Base-by-base conservation (phyloP, 2,329 filamentous ascomycete genomes). In the Akanthomyces dipterigenus region DNA sequence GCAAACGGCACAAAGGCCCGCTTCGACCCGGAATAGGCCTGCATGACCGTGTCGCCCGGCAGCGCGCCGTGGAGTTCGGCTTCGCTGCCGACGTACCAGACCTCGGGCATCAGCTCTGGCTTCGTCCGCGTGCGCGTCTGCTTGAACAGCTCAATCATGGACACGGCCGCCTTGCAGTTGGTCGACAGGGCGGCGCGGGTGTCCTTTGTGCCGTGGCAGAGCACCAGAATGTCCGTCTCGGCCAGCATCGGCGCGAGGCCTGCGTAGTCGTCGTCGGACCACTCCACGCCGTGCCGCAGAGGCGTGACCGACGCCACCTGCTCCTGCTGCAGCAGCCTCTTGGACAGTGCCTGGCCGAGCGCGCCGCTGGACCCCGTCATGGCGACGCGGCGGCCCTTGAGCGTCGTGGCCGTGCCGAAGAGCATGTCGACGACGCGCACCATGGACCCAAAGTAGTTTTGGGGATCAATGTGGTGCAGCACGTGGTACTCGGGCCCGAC, bases 21-120 rank as follows among this genome's bases (percentile, higher is more conserved):
- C 46, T 65, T 66, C 6, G 62, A 65, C 3, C 53, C 50, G 2
- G 60, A 59, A 61, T 67, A 67, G 5, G 9, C 45, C 18, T 62
- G 28, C 64, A 65, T 64, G 53, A 34, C 50, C 7, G 12, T 16
- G 20, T 59, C 60, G n/a, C 38, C 36, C 14, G 49, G 46, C 61
- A 64, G 62, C 7, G 64, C 45, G 11, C 65, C 65, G 43, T 67
- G 65, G 11, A 67, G 16, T 42, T 67, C 64, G 7, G 65, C 65
- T 42, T 65, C 64, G 55, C 63, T 64, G 46, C 65, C 65, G 9
- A 67, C 40, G 28, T 65, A 67, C 65, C 64, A 67, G 7, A 67
- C 62, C 49, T 67, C 65, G 2, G 65, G 64, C 4, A 63, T 42
- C 3, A 62, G 38, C 28, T 56, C 60, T 2, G 51, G 42, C 20